Evolutionary conservation across 305 asterid genomes (phyloP), one percentile per base, ranked within the genome.

Genomic region (Fraxinus floribunda): DNA sequence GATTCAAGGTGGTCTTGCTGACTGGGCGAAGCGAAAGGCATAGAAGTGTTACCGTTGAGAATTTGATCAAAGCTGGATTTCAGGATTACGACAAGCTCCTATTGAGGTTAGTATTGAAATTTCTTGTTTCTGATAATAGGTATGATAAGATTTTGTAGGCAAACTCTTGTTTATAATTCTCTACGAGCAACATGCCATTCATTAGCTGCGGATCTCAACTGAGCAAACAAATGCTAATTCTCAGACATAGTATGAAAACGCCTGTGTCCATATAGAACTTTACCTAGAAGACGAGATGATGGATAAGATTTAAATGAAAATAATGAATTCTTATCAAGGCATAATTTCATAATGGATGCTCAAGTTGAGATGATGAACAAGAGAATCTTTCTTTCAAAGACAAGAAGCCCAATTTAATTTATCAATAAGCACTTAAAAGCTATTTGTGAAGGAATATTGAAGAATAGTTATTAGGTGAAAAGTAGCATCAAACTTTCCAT

Each of bases 21-120:
- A 93, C 97, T n/a, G 97, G 97, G 66, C 90, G 97, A 72, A 90
- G 90, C 44, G 96, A 92, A 84, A 85, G 92, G 70, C 94, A 90
- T 55, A 86, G 92, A 80, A 82, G 29, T 35, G 60, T 93, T 55
- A 94, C 98, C 2, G 84, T 88, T 30, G 86, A 90, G 32, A 94
- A 94, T 86, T 84, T 94, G 90, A 72, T 70, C 46, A 87, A 77
- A 73, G 93, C 90, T 80, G 97, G 96, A 85, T 91, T 90, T 82
- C 87, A 81, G 3, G 88, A 87, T 52, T 94, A 95, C 93, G 93
- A 90, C 74, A 86, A 90, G 81, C 97, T 94, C 87, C 85, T 93
- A 79, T 82, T 94, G 64, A 90, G 98, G 97, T 92, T 44, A 81
- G 86, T 46, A n/a, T 44, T 75, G 60, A 3, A 44, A 7, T 30